Evolutionary conservation across 768 basidiomycete species (phyloP).

Genomic region (Leccinum variicolor): DNA sequence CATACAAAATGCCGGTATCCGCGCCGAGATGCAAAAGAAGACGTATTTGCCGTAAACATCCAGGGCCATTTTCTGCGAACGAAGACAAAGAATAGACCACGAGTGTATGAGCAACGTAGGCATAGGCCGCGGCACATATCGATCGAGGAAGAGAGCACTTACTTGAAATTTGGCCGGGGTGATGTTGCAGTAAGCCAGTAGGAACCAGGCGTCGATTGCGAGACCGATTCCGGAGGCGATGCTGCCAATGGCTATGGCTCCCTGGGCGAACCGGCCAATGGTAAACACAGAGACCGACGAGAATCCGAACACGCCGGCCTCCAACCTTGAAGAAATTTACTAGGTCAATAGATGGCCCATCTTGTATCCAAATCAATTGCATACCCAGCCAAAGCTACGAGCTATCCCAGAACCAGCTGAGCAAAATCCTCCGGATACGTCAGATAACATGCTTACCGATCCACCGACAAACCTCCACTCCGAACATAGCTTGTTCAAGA

Average conservation of each 20-base stretch:
- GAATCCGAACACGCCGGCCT: slow-evolving; percentile 64
- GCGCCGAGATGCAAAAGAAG: slow-evolving; percentile 66
- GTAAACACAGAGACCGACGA: slow-evolving; percentile 49
- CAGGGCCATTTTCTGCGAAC: slow-evolving; percentile 30
- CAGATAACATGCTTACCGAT: slow-evolving; percentile 37
- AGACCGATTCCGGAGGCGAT: slow-evolving; percentile 65
- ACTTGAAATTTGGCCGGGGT: slow-evolving; percentile 54
- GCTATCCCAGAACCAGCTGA: slow-evolving; percentile 31
- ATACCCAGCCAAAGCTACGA: slow-evolving; percentile 60
- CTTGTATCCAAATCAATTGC: slow-evolving; percentile 10
- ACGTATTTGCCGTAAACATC: slow-evolving; percentile 61
- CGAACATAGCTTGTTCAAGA: slow-evolving; percentile 45
- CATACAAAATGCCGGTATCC: slow-evolving; percentile 61
- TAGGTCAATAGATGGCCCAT: not conserved
- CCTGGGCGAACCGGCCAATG: slow-evolving; percentile 44
- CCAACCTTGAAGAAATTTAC: slow-evolving; percentile 26
- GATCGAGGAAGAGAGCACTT: slow-evolving; percentile 11
- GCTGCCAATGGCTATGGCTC: slow-evolving; percentile 55
- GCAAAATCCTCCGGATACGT: not conserved
- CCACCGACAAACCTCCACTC: slow-evolving; percentile 72
- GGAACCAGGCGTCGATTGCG: slow-evolving; percentile 60
- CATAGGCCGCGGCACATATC: not conserved
- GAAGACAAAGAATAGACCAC: not conserved
- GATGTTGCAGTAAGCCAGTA: slow-evolving; percentile 57
- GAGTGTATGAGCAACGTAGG: not conserved